A percentile compares a stretch with the other conserved stretches of the same genome.
These are phyloP conservation scores for Boletus subluridellus DNA, from an alignment of 1,284 basidiomycete species.

Conservation along the genomic window DNA sequence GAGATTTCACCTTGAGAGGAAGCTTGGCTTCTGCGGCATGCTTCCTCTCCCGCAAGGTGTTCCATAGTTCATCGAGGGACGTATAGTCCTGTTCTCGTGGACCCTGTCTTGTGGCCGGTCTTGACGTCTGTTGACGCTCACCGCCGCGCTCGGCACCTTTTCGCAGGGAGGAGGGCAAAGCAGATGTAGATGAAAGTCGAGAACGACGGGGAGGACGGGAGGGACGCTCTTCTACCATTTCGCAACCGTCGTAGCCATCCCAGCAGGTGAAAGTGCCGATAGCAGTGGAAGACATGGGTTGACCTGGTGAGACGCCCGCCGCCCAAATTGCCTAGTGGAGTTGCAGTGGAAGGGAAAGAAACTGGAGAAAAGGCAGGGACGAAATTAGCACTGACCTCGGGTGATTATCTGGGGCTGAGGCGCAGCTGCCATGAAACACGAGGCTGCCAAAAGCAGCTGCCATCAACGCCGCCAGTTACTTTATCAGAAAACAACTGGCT, in stretches of 20 bases:
- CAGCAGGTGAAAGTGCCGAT: constrained; percentile 40
- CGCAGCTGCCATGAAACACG: constrained; percentile 34
- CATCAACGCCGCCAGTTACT: constrained; percentile 24
- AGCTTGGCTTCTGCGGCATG: constrained; percentile 59
- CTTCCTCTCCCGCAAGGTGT: constrained; percentile 57
- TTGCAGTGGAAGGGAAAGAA: constrained; percentile 17
- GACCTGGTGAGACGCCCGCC: constrained; percentile 14
- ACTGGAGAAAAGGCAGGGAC: constrained; percentile 12
- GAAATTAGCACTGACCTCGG: constrained; percentile 30
- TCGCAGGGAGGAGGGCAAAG: constrained; percentile 12
- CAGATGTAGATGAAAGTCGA: constrained; percentile 22
- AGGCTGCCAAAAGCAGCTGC: constrained; percentile 34
- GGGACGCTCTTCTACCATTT: constrained; percentile 21
- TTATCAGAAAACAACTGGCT: constrained; percentile 20
- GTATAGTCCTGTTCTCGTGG: constrained; percentile 41
- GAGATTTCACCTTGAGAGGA: constrained; percentile 62
- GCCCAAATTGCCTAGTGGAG: constrained; percentile 20
- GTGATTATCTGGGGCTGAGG: constrained; percentile 30
- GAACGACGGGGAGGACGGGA: constrained; percentile 22
- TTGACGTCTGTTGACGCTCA: constrained; percentile 34
- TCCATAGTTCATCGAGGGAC: constrained; percentile 61
- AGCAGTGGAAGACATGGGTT: constrained; percentile 29
- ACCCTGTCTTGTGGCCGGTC: constrained; percentile 39
- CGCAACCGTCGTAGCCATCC: constrained; percentile 38
- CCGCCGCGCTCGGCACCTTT: constrained; percentile 19